Percentiles rank a stretch among this genome's conserved stretches.
These are phyloP conservation scores for Trichoderma atrobrunneum DNA, from an alignment of 2,329 filamentous ascomycete species.

Conservation along the genomic window DNA sequence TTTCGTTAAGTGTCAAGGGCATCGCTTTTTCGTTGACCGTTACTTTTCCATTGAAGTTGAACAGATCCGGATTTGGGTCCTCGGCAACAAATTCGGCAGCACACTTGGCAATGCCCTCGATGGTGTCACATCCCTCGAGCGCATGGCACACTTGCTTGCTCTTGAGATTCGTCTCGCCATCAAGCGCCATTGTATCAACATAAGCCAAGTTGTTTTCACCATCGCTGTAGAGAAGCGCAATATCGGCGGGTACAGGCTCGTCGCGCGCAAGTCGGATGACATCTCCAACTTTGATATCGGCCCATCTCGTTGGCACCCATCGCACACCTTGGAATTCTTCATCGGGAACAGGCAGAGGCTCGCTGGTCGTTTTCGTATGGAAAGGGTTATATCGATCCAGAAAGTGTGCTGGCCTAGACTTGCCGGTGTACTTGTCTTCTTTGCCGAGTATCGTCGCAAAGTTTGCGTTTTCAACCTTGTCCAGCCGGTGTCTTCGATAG, in stretches of 20 bases:
- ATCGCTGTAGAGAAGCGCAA: conserved; percentile 72
- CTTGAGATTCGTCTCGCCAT: conserved; percentile 80
- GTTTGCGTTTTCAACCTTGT: conserved; percentile 73
- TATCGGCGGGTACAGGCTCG: conserved; percentile 77
- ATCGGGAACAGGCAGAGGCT: conserved; percentile 41
- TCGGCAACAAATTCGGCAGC: conserved; percentile 67
- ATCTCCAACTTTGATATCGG: conserved; percentile 49
- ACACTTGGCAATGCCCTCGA: conserved; percentile 53
- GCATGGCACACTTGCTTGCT: conserved; percentile 66
- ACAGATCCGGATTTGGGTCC: conserved; percentile 74
- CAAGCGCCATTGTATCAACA: conserved; percentile 79
- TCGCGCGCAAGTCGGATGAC: conserved; percentile 58
- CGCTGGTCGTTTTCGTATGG: conserved; percentile 28
- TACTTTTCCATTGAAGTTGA: conserved; percentile 71
- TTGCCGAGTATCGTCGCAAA: conserved; percentile 46
- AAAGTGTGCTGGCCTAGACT: conserved; percentile 24
- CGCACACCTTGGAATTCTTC: conserved; percentile 57
- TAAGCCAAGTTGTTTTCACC: conserved; percentile 79
- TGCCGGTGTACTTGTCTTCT: conserved; percentile 34
- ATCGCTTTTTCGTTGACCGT: conserved; percentile 54
- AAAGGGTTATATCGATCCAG: conserved; percentile 36
- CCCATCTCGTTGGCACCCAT: conserved; percentile 53
- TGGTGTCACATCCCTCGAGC: conserved; percentile 55
- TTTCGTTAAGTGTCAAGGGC: conserved; percentile 76
- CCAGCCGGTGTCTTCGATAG: conserved; percentile 72